These are phyloP conservation scores for Cryptococcus deneoformans DNA, from an alignment of 1,284 basidiomycete genomes.

Conservation along the genomic window DNA sequence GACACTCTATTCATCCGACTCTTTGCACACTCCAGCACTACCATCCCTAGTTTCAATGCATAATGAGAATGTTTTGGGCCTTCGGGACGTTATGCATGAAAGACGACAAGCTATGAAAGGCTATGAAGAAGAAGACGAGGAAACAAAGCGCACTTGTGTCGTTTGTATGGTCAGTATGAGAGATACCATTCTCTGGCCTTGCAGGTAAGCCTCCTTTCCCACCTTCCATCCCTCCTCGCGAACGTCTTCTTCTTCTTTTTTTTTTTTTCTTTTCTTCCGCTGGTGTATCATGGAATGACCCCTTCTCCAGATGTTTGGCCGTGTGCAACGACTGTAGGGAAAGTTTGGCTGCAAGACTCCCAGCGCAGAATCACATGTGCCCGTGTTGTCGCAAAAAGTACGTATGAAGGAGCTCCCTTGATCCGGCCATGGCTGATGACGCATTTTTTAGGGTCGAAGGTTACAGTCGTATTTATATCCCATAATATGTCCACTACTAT, in stretches of 20 bases:
- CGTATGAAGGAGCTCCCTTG: not conserved
- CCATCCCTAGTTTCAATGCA: slow-evolving; percentile 1
- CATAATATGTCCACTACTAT: slow-evolving; percentile 8
- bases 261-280: too few species aligned
- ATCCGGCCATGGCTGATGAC: not conserved
- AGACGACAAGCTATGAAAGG: slow-evolving; percentile 14
- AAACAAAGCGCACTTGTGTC: slow-evolving; percentile 37
- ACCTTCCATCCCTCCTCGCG: too few species aligned
- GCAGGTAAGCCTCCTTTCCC: slow-evolving; percentile 22
- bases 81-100: slow-evolving; percentile 20
- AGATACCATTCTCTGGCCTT: slow-evolving; percentile 48
- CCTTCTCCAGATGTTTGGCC: slow-evolving; percentile 31
- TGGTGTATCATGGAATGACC: not conserved
- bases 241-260: too few species aligned
- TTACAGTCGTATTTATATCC: slow-evolving; percentile 43
- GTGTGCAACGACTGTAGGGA: slow-evolving; percentile 48
- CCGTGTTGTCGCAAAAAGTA: slow-evolving; percentile 37
- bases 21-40: slow-evolving; percentile 3
- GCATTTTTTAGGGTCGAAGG: slow-evolving; percentile 34
- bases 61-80: not conserved
- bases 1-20: slow-evolving; percentile 4
- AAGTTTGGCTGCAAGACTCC: slow-evolving; percentile 39
- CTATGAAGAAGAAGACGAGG: slow-evolving; percentile 42
- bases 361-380: slow-evolving; percentile 44
- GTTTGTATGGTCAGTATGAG: slow-evolving; percentile 45